Evolutionary conservation across 2,329 filamentous ascomycete genomes (phyloP).

Genomic region (Clarireedia hainanense): DNA sequence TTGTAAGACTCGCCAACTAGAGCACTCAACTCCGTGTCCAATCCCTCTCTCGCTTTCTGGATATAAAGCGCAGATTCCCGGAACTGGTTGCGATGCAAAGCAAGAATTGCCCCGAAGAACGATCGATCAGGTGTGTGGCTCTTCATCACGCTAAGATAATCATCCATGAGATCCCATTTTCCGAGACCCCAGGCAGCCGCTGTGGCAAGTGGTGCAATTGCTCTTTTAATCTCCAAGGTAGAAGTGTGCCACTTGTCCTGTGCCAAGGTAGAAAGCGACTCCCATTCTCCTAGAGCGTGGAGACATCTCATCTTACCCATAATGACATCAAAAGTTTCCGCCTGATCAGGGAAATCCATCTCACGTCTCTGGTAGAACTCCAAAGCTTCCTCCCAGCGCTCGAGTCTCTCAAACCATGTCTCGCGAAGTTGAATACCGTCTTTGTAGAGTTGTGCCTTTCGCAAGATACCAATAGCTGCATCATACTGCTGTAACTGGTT

Average conservation of each 20-base stretch:
- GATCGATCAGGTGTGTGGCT: slow-evolving; percentile 86
- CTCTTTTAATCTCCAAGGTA: slow-evolving; percentile 75
- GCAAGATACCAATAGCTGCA: slow-evolving; percentile 92
- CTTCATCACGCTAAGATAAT: slow-evolving; percentile 93
- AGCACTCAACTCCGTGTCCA: slow-evolving; percentile 92
- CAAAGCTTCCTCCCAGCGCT: slow-evolving; percentile 95
- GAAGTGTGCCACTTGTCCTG: slow-evolving; percentile 93
- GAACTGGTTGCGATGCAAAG: slow-evolving; percentile 93
- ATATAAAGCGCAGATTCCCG: slow-evolving; percentile 84
- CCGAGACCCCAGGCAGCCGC: slow-evolving; percentile 93
- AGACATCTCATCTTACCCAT: slow-evolving; percentile 99
- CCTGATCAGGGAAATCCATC: slow-evolving; percentile 59
- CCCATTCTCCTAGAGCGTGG: slow-evolving; percentile 96
- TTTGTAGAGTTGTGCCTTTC: slow-evolving; percentile 90
- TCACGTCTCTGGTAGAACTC: slow-evolving; percentile 87
- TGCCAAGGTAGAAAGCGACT: slow-evolving; percentile 78
- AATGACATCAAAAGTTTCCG: slow-evolving; percentile 91
- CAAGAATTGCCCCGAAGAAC: slow-evolving; percentile 94
- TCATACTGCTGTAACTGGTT: slow-evolving; percentile 98
- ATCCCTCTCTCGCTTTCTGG: slow-evolving; percentile 80
- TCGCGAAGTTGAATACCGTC: slow-evolving; percentile 91
- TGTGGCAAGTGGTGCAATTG: slow-evolving; percentile 88
- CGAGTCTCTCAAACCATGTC: slow-evolving; percentile 98
- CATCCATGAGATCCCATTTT: slow-evolving; percentile 98
- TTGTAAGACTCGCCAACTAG: slow-evolving; percentile 98